A percentile compares a stretch with the other conserved stretches of the same genome.
Conservation (phyloP, 2,329 filamentous ascomycete genomes). For the Aspergillus unguis region DNA sequence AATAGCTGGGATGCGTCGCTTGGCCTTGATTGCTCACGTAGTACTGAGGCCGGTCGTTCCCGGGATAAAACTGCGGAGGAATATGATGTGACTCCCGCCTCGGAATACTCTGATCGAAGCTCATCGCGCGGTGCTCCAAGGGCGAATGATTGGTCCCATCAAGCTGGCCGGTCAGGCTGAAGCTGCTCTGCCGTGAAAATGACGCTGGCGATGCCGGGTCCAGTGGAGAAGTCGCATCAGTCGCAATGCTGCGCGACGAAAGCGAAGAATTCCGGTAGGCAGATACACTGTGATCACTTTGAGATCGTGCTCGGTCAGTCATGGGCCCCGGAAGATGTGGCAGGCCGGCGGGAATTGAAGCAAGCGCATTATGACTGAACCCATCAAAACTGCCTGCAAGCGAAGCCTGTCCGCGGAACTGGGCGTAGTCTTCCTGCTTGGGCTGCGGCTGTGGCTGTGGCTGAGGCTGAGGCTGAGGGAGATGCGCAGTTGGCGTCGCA, state of each 20-base stretch:
- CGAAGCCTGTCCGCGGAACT: constrained; percentile 29
- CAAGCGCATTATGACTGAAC: constrained; percentile 32
- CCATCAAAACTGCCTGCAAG: constrained; percentile 37
- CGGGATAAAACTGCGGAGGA: constrained; percentile 33
- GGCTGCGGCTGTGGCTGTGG: too few species aligned
- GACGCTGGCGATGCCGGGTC: constrained; percentile 36
- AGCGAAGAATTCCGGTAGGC: constrained; percentile 42
- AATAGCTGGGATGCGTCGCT: constrained; percentile 32
- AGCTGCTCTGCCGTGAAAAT: constrained; percentile 36
- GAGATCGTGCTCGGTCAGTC: constrained; percentile 36
- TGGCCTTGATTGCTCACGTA: constrained; percentile 30
- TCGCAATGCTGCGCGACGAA: constrained; percentile 36
- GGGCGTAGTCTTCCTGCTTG: constrained; percentile 39
- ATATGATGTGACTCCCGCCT: constrained; percentile 38
- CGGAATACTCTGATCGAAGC: constrained; percentile 32
- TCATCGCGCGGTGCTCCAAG: constrained; percentile 33
- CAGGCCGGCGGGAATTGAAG: constrained; percentile 32
- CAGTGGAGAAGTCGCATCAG: constrained; percentile 39
- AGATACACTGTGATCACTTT: constrained; percentile 34
- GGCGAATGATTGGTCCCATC: constrained; percentile 28
- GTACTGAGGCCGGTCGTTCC: constrained; percentile 32
- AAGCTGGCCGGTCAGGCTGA: constrained; percentile 34
- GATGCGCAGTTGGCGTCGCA: constrained; percentile 25
- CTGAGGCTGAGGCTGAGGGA: constrained; percentile 3
- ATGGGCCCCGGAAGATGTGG: constrained; percentile 31